Conservation (phyloP, 257 asterid genomes). For the Euphrasia confusa region DNA sequence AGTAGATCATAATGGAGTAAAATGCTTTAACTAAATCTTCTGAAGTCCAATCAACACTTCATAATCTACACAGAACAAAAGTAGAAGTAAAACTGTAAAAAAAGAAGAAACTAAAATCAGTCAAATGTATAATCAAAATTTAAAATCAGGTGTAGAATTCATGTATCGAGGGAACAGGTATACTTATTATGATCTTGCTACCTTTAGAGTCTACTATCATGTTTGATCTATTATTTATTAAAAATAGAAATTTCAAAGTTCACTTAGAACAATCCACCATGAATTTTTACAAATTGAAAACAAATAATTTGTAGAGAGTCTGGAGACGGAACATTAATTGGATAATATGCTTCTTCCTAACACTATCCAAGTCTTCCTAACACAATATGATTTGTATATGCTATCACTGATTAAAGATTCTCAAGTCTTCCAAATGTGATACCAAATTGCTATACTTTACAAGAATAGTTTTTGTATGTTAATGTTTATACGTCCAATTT, state of each 20-base stretch:
- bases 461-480: background rate
- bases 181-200: conserved; percentile 7
- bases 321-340: no score
- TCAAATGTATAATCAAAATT: background rate
- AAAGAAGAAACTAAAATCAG: background rate
- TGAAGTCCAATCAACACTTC: background rate
- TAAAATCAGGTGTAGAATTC: background rate
- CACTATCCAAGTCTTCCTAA: background rate
- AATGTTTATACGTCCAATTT: background rate
- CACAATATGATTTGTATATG: background rate
- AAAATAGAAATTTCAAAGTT: background rate
- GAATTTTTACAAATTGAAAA: background rate
- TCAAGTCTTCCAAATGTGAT: background rate
- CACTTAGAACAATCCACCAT: background rate
- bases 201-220: conserved; percentile 12
- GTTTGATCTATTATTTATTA: background rate
- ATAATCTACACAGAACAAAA: background rate
- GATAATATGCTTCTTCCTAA: no score
- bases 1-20: background rate
- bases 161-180: background rate
- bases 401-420: background rate
- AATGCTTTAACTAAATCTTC: conserved; percentile 5
- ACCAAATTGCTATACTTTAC: background rate
- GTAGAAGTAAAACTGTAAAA: conserved; percentile 2
- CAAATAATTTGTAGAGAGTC: background rate